Conservation (phyloP, 192 early-diverging fungal species). For the Entomortierella lignicola region DNA sequence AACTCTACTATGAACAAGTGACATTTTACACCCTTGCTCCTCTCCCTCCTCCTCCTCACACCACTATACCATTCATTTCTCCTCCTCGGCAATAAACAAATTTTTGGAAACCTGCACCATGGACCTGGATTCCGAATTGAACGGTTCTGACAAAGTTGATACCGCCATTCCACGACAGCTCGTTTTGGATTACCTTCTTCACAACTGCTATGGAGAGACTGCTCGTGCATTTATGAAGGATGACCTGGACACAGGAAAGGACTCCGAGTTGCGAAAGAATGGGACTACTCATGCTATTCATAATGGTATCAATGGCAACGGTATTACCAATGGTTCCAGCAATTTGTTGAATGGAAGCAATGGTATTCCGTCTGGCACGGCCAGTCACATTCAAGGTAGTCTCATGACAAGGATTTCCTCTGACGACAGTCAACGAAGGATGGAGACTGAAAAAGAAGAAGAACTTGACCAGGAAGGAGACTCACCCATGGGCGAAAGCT, state of each 20-base stretch:
- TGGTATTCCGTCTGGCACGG: neutral
- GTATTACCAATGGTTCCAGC: neutral
- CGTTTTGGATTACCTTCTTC: conserved; percentile 73
- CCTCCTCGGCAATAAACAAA: neutral
- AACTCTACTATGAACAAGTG: no score
- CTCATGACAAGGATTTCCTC: conserved; percentile 40
- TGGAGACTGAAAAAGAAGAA: conserved; percentile 27
- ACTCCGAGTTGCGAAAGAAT: conserved; percentile 24
- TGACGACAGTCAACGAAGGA: conserved; percentile 24
- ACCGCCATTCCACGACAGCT: conserved; percentile 59
- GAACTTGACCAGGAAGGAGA: conserved; percentile 47
- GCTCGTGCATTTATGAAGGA: conserved; percentile 69
- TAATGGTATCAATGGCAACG: conserved; percentile 20
- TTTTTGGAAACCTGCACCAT: conserved; percentile 1
- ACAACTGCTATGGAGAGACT: conserved; percentile 76
- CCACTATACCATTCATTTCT: neutral
- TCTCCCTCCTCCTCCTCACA: neutral
- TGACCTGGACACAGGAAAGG: conserved; percentile 45
- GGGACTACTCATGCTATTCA: neutral
- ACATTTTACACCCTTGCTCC: no score
- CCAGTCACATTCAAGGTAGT: conserved; percentile 19
- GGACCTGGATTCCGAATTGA: conserved; percentile 46
- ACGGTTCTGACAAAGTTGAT: conserved; percentile 42
- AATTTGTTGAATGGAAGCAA: neutral
- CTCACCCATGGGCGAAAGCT: conserved; percentile 49